Conservation (phyloP, 148 eudicot genomes). For the Arbutus unedo region DNA sequence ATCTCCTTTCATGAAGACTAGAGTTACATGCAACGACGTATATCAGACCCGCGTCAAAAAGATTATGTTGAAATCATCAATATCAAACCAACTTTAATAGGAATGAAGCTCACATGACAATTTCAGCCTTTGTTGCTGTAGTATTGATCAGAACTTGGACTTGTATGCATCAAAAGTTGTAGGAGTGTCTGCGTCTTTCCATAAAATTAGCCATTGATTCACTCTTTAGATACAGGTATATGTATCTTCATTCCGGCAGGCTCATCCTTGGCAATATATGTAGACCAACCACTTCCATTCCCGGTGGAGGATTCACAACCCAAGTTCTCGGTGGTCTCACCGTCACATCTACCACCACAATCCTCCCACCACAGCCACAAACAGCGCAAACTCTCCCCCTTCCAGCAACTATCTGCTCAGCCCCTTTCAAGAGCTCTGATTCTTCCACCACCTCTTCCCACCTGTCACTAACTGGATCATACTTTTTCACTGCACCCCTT, state of each 20-base stretch:
- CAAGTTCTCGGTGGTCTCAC: constrained; percentile 22
- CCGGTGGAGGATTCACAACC: constrained; percentile 32
- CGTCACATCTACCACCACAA: constrained; percentile 40
- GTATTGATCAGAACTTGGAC: background rate
- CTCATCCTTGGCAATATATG: constrained; percentile 41
- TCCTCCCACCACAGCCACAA: constrained; percentile 17
- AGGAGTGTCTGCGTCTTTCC: background rate
- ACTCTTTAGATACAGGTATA: background rate
- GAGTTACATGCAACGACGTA: background rate
- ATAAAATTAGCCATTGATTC: background rate
- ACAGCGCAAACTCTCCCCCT: constrained; percentile 34
- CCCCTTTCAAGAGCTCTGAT: constrained; percentile 28
- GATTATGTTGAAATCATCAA: background rate
- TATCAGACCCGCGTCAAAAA: background rate
- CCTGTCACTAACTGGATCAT: constrained; percentile 23
- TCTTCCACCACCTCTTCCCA: constrained; percentile 32
- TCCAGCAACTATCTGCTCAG: constrained; percentile 33
- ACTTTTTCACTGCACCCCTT: constrained; percentile 31
- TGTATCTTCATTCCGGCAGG: constrained; percentile 9
- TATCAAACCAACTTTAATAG: background rate
- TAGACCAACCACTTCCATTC: constrained; percentile 33
- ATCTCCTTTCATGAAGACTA: background rate
- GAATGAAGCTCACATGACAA: background rate
- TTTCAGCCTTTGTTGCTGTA: background rate
- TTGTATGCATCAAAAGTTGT: constrained; percentile 1